phyloP scores from a whole-genome alignment of 1,139 yeast genomes.

The Candida glucosophila region DNA sequence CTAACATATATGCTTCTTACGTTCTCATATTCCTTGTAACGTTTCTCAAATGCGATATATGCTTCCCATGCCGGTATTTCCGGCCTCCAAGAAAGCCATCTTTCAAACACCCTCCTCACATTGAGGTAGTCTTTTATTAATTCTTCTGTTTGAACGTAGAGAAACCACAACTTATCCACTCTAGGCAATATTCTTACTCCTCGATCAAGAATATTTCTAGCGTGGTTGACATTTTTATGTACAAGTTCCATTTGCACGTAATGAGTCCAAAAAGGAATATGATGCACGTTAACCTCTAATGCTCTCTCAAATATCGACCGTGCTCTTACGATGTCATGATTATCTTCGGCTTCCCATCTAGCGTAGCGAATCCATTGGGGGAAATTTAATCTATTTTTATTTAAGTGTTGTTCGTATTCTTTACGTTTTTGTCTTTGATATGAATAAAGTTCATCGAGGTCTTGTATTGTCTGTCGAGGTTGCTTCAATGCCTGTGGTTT shows the following conservation, averaged over 20 bases:
- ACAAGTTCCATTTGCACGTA: slow-evolving; percentile 75
- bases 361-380: slow-evolving; percentile 95
- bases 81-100: slow-evolving; percentile 79
- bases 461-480: slow-evolving; percentile 52
- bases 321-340: slow-evolving; percentile 63
- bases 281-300: slow-evolving; percentile 61
- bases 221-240: slow-evolving; percentile 73
- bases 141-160: slow-evolving; percentile 78
- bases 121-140: slow-evolving; percentile 55
- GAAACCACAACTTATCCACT: slow-evolving; percentile 80
- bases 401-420: slow-evolving; percentile 79
- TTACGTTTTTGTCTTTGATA: slow-evolving; percentile 67
- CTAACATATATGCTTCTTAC: slow-evolving; percentile 51
- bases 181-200: slow-evolving; percentile 70
- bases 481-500: slow-evolving; percentile 27
- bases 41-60: slow-evolving; percentile 60
- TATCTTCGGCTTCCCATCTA: slow-evolving; percentile 72
- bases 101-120: slow-evolving; percentile 59
- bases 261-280: slow-evolving; percentile 78
- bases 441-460: slow-evolving; percentile 71
- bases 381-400: slow-evolving; percentile 70
- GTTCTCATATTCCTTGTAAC: slow-evolving; percentile 53
- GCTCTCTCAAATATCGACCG: slow-evolving; percentile 88
- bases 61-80: slow-evolving; percentile 65
- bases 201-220: slow-evolving; percentile 74